Evolutionary conservation across 257 asterid genomes (phyloP), one percentile per base, ranked within the genome.

Genomic region (Jaltomata sinuosa): DNA sequence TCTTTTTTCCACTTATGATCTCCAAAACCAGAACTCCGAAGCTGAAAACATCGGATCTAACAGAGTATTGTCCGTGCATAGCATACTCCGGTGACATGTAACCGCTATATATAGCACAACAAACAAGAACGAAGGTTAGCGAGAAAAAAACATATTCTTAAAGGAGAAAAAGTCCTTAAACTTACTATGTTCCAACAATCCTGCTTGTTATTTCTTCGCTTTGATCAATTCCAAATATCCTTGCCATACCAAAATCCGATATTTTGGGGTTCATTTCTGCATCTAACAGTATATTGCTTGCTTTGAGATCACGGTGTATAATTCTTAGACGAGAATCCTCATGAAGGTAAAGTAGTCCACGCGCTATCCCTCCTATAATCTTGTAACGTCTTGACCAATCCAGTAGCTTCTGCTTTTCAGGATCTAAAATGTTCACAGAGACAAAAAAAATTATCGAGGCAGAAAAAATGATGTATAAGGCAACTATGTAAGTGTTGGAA

Each of bases 1-100:
- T 78, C 27, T 36, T 84, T 32, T 79, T 54, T 3, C 91, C 89
- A 68, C 85, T 79, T 69, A 83, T 32, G 11, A 88, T 88, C 80
- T 88, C 88, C 36, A 88, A 55, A 57, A 83, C 2, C 21, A 85
- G 8, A n/a, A 85, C 85, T 0, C 88, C 88, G 65, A 88, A 85
- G 45, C 87, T 88, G 42, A 85, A 88, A 2, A 85, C 85, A 15
- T 88, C 85, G 5, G 87, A 88, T 40, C 50, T 85, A 1, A 38
- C 59, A 29, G 90, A 87, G 64, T 82, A 82, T 0, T 55, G 57
- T 3, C 88, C 86, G 5, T 85, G 50, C 49, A 62, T 11, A 3
- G 34, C 74, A n/a, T 87, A 87, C 81, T 84, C 89, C 9, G 87
- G 86, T 8, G 87, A 50, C 87, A 87, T 85, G 42, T 85, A 87